These are phyloP conservation scores for Ceriops decandra DNA, from an alignment of 345 rosid species.

Conservation along the genomic window DNA sequence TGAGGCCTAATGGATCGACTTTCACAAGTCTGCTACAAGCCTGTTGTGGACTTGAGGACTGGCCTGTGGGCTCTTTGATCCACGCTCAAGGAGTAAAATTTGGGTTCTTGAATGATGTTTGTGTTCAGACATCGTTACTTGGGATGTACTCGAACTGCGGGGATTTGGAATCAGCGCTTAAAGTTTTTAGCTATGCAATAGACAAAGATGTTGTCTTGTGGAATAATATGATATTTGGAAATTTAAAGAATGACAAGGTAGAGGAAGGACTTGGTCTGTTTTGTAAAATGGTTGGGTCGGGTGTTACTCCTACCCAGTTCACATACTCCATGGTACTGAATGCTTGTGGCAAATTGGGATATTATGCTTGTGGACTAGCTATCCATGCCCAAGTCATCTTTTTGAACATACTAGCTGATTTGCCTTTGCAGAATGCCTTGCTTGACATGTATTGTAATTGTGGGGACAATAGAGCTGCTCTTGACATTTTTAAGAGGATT, in stretches of 20 bases:
- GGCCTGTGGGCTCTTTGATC: conserved; percentile 43
- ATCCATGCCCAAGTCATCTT: conserved; percentile 51
- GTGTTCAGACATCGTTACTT: conserved; percentile 70
- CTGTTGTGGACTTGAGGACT: conserved; percentile 44
- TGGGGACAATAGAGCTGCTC: conserved; percentile 42
- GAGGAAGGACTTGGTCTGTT: conserved; percentile 44
- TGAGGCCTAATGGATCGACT: conserved; percentile 60
- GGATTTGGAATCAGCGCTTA: conserved; percentile 55
- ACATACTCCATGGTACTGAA: conserved; percentile 68
- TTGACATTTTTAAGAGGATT: conserved; percentile 43
- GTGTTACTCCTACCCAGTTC: conserved; percentile 52
- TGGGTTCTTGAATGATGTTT: conserved; percentile 43
- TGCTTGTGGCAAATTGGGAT: conserved; percentile 55
- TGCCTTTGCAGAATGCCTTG: conserved; percentile 69
- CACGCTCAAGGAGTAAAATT: conserved; percentile 50
- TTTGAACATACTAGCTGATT: conserved; percentile 54
- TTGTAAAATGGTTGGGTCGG: conserved; percentile 47
- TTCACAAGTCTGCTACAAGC: conserved; percentile 72
- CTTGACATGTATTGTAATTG: conserved; percentile 77
- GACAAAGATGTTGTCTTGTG: conserved; percentile 66
- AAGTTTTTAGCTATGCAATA: conserved; percentile 40
- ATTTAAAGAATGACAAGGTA: conserved; percentile 55
- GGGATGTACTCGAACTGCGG: conserved; percentile 68
- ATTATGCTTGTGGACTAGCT: conserved; percentile 40
- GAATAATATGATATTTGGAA: conserved; percentile 71